Evolutionary conservation across 2,329 filamentous ascomycete species (phyloP).

Genomic region (Sordariomycetes sp.): DNA sequence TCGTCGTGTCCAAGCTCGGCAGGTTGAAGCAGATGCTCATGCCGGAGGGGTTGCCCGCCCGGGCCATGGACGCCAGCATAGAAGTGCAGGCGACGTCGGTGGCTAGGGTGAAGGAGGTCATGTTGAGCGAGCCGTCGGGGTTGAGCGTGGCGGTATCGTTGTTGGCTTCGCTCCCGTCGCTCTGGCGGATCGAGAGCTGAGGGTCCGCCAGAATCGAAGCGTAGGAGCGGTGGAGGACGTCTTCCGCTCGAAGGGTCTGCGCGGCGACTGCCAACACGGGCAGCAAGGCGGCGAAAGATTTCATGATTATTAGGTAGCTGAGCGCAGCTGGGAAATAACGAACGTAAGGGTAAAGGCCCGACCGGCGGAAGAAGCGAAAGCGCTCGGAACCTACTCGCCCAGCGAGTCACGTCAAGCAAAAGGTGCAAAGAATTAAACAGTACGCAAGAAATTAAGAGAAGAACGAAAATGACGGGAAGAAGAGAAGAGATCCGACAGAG

Average conservation of each 20-base stretch:
- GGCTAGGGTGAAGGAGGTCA: conserved; percentile 44
- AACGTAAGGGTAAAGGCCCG: neutral
- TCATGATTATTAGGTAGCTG: neutral
- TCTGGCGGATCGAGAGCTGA: conserved; percentile 3
- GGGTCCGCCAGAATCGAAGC: conserved; percentile 8
- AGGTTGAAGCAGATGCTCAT: conserved; percentile 79
- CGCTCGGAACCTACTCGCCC: too few relatives aligned
- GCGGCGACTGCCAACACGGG: conserved; percentile 6
- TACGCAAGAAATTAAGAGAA: neutral
- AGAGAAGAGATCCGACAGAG: neutral
- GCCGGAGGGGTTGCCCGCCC: conserved; percentile 64
- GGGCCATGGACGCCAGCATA: conserved; percentile 43
- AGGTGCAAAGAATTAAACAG: neutral
- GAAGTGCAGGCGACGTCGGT: conserved; percentile 50
- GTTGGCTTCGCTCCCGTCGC: conserved; percentile 3
- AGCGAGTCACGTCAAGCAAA: too few relatives aligned
- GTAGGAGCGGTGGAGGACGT: conserved; percentile 20
- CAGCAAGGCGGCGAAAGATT: neutral
- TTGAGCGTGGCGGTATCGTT: conserved; percentile 18
- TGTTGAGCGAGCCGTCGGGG: conserved; percentile 37
- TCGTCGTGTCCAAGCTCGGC: conserved; percentile 55
- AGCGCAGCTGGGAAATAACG: neutral
- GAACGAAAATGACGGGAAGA: neutral
- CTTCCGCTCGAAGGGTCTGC: conserved; percentile 15
- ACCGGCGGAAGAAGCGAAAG: neutral